Conservation (phyloP, 2,329 filamentous ascomycete genomes). For the Penicillium palitans region DNA sequence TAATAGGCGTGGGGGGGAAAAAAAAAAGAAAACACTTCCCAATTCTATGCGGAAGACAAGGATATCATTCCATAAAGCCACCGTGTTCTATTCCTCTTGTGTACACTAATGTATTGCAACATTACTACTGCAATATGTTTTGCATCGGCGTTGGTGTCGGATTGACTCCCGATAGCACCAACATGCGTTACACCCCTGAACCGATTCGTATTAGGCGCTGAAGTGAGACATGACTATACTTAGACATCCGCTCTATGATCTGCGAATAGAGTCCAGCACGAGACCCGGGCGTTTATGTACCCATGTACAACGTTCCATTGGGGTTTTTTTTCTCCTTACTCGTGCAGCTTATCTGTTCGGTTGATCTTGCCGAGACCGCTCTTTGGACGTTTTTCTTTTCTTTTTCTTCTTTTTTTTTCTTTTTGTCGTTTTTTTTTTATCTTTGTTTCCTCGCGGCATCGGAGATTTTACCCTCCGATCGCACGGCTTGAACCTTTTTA, state of each 20-base stretch:
- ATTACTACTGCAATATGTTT: slow-evolving; percentile 24
- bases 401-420: neutral
- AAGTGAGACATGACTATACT: slow-evolving; percentile 26
- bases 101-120: slow-evolving; percentile 21
- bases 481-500: neutral
- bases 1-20: neutral
- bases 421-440: neutral
- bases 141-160: slow-evolving; percentile 18
- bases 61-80: neutral
- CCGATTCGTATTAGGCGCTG: slow-evolving; percentile 13
- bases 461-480: slow-evolving; percentile 19
- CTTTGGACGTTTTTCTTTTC: neutral
- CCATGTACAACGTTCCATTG: neutral
- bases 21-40: neutral
- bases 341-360: slow-evolving; percentile 8
- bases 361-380: slow-evolving; percentile 11
- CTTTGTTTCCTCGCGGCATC: neutral
- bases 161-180: slow-evolving; percentile 15
- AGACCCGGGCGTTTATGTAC: slow-evolving; percentile 3
- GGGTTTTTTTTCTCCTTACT: slow-evolving; percentile 1
- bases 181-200: slow-evolving; percentile 12
- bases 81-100: slow-evolving; percentile 1
- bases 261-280: slow-evolving; percentile 15
- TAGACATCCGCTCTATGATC: slow-evolving; percentile 19
- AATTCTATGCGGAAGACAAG: neutral